Evolutionary conservation across 352 stramenopile genomes (phyloP), one percentile per base, ranked within the genome.

Genomic region (Globisporangium iwayamae): DNA sequence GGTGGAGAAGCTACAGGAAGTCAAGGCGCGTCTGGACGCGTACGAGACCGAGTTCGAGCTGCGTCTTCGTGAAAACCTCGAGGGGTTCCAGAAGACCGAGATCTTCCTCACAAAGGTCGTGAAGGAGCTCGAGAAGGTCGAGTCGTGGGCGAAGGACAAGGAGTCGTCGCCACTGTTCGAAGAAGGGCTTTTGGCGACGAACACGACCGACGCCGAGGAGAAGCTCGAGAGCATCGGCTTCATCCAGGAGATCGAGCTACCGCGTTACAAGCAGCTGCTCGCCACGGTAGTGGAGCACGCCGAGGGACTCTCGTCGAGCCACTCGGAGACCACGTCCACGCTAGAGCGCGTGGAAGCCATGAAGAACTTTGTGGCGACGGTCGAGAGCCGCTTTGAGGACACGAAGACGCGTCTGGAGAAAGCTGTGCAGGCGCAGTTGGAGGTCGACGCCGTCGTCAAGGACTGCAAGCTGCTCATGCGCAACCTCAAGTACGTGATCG

Each of bases 401-500:
- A 73, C 81, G 22, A 92, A 94, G 64, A 63, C 65, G 32, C 75
- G 70, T 18, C 65, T 94, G 45, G 65, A 82, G 32, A 71, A 91
- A 41, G 76, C 71, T 36, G 63, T 95, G 16, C 75, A 74, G 11
- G 71, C 79, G 18, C 85, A 94, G 52, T 71, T 80, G 56, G 75
- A 91, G 56, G 75, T 95, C 13, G 85, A 93, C 48, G 79, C 81
- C 0, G 87, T 96, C 16, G 87, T 90, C 36, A 94, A 96, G 72
- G 88, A 95, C 63, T 89, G 80, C 73, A 94, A 92, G 67, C 72
- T 87, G 9, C 69, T 91, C 41, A 92, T 93, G 76, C 84, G 85
- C 47, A 93, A 90, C 60, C 79, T 96, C 45, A 94, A 94, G 78
- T 95, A 96, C 67, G 79, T 83, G 7, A 90, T 96, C 14, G 86